phyloP scores from a whole-genome alignment of 768 basidiomycete species.

The Chalciporus pseudorubinellus region DNA sequence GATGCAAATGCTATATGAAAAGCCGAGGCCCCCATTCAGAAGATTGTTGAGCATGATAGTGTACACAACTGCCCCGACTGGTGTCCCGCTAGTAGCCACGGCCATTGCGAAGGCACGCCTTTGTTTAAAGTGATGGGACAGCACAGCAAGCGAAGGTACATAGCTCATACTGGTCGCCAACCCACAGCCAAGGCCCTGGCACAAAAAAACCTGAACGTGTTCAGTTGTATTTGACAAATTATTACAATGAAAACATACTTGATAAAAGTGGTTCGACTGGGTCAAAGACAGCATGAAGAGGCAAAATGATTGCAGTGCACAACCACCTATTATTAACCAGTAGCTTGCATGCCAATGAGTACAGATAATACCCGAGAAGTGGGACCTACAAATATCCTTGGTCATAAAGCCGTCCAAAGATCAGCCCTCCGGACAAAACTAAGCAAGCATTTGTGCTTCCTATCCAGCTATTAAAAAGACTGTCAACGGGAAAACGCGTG shows the following conservation, averaged over 20 bases:
- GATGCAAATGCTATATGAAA: slow-evolving; percentile 43
- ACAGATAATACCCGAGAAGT: neutral
- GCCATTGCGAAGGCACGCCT: slow-evolving; percentile 43
- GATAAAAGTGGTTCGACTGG: slow-evolving; percentile 32
- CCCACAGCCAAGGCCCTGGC: slow-evolving; percentile 42
- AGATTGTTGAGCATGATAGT: slow-evolving; percentile 31
- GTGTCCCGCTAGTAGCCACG: slow-evolving; percentile 38
- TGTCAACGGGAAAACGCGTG: neutral
- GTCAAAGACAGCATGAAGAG: slow-evolving; percentile 46
- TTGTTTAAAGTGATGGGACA: slow-evolving; percentile 45
- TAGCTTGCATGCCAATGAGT: slow-evolving; percentile 27
- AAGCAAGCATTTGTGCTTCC: slow-evolving; percentile 50
- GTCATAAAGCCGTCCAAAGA: slow-evolving; percentile 51
- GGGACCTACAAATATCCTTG: slow-evolving; percentile 46
- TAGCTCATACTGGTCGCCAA: slow-evolving; percentile 52
- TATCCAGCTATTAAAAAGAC: slow-evolving; percentile 36
- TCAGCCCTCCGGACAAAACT: slow-evolving; percentile 41
- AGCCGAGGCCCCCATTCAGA: slow-evolving; percentile 26
- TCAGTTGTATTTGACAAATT: slow-evolving; percentile 22
- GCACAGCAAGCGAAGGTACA: slow-evolving; percentile 46
- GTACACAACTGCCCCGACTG: slow-evolving; percentile 23
- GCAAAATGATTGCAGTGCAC: slow-evolving; percentile 40
- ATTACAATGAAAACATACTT: slow-evolving; percentile 29
- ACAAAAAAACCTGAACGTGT: slow-evolving; percentile 36
- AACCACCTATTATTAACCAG: slow-evolving; percentile 43